Percentiles rank a stretch among this genome's conserved stretches.
Evolutionary conservation across 371 early-diverging fungal species (phyloP).

Genomic region (Mucor mucedo): DNA sequence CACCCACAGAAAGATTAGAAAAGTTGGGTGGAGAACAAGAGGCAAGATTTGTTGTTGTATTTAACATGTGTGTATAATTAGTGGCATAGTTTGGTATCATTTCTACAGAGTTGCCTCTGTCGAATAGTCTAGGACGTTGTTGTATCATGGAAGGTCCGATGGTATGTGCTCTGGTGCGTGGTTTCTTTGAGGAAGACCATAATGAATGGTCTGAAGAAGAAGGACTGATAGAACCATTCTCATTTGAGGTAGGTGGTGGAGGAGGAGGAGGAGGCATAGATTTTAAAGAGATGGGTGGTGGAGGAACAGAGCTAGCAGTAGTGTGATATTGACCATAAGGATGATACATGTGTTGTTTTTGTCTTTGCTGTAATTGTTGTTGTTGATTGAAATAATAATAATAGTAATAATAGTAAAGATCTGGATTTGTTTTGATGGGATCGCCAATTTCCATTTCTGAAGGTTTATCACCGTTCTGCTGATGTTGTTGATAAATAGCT

Average conservation of each 20-base stretch:
- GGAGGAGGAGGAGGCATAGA: slow-evolving; percentile 27
- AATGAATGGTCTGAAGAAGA: slow-evolving; percentile 4
- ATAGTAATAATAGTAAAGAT: slow-evolving; percentile 38
- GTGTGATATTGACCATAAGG: slow-evolving; percentile 1
- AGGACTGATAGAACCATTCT: slow-evolving; percentile 11
- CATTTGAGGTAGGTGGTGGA: slow-evolving; percentile 17
- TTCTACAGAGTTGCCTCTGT: slow-evolving; percentile 3
- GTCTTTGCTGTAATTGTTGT: slow-evolving; percentile 25
- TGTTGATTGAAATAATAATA: slow-evolving; percentile 38
- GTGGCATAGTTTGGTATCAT: background rate
- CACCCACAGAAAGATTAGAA: slow-evolving; percentile 4
- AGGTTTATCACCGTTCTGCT: slow-evolving; percentile 4
- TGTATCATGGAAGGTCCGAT: slow-evolving; percentile 21
- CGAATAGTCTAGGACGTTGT: background rate
- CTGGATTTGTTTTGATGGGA: slow-evolving; percentile 31
- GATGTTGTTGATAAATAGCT: slow-evolving; percentile 26
- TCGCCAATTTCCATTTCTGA: slow-evolving; percentile 6
- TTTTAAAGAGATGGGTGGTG: slow-evolving; percentile 22
- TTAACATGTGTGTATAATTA: slow-evolving; percentile 1
- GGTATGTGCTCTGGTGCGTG: slow-evolving; percentile 25
- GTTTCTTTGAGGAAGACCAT: slow-evolving; percentile 11
- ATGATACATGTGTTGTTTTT: slow-evolving; percentile 10
- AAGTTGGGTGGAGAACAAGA: background rate
- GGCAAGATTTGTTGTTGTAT: background rate
- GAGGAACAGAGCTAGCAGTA: slow-evolving; percentile 10